phyloP scores from a whole-genome alignment of 306 rosid species.

The Gillenia trifoliata region DNA sequence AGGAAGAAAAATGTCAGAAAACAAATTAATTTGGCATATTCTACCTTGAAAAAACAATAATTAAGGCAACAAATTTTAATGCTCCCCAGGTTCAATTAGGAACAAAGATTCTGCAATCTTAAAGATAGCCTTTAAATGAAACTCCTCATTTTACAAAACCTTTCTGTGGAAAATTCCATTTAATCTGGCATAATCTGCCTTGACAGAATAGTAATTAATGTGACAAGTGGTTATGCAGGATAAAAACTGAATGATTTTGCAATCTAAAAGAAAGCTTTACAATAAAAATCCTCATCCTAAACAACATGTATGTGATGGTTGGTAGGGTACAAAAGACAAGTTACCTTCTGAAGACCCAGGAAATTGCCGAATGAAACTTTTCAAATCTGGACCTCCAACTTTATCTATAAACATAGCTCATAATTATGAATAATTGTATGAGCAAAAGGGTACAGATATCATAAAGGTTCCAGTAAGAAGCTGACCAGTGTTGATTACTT shows the following conservation, averaged over 20 bases:
- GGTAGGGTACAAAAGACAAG: neutral
- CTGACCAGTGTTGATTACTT: constrained; percentile 54
- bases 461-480: constrained; percentile 14
- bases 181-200: neutral
- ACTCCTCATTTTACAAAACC: neutral
- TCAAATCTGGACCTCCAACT: constrained; percentile 70
- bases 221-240: neutral
- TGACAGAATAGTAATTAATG: neutral
- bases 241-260: neutral
- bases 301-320: neutral
- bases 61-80: neutral
- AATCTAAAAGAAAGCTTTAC: neutral
- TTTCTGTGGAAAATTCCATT: neutral
- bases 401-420: constrained; percentile 36
- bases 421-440: constrained; percentile 15
- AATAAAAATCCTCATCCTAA: neutral
- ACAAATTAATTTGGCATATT: neutral
- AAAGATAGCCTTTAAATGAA: neutral
- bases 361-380: constrained; percentile 77
- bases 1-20: neutral
- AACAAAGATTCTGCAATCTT: neutral
- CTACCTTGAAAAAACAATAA: neutral
- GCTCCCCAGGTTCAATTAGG: neutral
- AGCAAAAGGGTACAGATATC: constrained; percentile 4
- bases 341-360: constrained; percentile 68